phyloP scores from a whole-genome alignment of 345 rosid genomes.

The Aegle marmelos region DNA sequence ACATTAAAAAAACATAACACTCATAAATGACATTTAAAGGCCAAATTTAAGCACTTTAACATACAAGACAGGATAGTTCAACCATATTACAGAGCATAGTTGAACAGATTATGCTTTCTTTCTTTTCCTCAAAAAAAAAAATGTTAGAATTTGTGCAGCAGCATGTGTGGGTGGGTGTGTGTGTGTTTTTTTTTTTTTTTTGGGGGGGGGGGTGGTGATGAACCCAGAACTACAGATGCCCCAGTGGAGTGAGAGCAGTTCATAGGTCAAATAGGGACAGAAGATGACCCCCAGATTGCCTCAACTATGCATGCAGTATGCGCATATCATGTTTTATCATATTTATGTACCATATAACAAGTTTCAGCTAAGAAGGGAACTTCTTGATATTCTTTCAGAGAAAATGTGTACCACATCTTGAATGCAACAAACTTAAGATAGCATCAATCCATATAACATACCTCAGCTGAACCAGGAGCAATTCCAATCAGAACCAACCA shows the following conservation, averaged over 20 bases:
- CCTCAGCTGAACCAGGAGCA: constrained; percentile 98
- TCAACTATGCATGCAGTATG: not conserved
- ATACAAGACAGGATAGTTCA: not conserved
- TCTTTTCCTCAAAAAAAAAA: not conserved
- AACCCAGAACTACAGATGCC: not conserved
- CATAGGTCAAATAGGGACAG: not conserved
- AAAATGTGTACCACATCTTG: not conserved
- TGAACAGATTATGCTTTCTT: not conserved
- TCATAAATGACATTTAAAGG: not conserved
- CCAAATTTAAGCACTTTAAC: not conserved
- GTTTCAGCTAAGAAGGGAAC: not conserved
- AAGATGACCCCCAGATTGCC: not conserved
- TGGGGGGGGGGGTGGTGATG: no score
- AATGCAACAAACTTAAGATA: not conserved
- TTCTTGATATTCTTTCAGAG: not conserved
- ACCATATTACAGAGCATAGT: not conserved
- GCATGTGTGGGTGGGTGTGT: not conserved
- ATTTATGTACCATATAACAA: not conserved
- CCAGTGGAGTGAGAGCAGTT: not conserved
- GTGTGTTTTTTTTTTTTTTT: no score
- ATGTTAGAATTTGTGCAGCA: not conserved
- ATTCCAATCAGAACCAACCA: constrained; percentile 98
- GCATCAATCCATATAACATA: constrained; percentile 20
- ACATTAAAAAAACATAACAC: not conserved
- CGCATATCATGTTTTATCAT: not conserved